These are phyloP conservation scores for Westerdykella sp. DNA, from an alignment of 2,329 filamentous ascomycete species.

Conservation along the genomic window DNA sequence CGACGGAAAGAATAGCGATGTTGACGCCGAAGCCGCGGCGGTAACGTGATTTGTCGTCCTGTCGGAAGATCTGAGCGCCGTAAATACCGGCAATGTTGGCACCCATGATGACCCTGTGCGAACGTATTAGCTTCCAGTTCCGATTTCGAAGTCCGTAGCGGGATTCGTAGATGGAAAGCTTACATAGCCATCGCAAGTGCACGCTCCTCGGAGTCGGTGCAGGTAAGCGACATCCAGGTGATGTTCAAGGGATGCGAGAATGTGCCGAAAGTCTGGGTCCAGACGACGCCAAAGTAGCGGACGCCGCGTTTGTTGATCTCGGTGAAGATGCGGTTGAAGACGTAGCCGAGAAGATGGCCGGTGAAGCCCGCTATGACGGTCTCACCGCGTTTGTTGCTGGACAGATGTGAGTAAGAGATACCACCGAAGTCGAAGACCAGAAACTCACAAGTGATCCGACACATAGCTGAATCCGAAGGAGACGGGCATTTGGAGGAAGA, in stretches of 20 bases:
- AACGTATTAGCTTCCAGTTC: too few relatives aligned
- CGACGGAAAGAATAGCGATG: constrained; percentile 43
- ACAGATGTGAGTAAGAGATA: neutral
- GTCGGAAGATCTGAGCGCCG: constrained; percentile 55
- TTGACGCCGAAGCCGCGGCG: constrained; percentile 46
- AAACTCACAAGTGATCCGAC: constrained; percentile 47
- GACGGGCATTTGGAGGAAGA: constrained; percentile 48
- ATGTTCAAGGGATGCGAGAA: constrained; percentile 55
- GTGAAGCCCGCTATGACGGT: constrained; percentile 48
- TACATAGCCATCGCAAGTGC: constrained; percentile 56
- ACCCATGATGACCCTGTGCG: constrained; percentile 51
- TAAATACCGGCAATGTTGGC: constrained; percentile 58
- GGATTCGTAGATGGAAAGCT: constrained; percentile 9
- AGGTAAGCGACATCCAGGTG: constrained; percentile 54
- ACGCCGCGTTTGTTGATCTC: constrained; percentile 32
- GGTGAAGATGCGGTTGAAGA: constrained; percentile 51
- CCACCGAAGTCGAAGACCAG: too few relatives aligned
- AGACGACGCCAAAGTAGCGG: constrained; percentile 51
- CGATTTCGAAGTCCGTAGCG: too few relatives aligned
- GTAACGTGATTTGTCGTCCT: constrained; percentile 48
- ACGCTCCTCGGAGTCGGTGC: constrained; percentile 52
- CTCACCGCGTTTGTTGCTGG: constrained; percentile 45
- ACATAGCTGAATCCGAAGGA: constrained; percentile 49
- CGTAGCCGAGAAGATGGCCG: constrained; percentile 45
- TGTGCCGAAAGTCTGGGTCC: constrained; percentile 51